A percentile compares a stretch with the other conserved stretches of the same genome.
Conservation (phyloP, 495 filamentous ascomycete genomes). For the Aspergillus diversus region DNA sequence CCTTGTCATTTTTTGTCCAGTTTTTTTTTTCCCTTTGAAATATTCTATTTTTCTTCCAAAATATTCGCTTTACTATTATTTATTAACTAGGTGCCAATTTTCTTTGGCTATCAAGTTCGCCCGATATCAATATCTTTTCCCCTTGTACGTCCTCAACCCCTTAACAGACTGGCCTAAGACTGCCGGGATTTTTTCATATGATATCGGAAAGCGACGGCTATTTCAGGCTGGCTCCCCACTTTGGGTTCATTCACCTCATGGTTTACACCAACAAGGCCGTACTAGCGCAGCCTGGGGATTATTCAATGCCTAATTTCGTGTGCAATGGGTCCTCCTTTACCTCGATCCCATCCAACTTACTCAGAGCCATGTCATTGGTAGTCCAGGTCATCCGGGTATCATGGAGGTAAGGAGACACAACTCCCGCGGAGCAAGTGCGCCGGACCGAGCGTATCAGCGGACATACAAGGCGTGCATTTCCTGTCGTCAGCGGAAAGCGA, state of each 20-base stretch:
- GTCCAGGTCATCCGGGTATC: slow-evolving; percentile 19
- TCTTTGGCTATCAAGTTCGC: no score
- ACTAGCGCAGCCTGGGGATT: background rate
- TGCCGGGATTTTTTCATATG: background rate
- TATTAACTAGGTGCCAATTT: no score
- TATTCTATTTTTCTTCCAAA: background rate
- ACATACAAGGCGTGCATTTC: slow-evolving; percentile 55
- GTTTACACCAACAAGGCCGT: background rate
- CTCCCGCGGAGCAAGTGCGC: slow-evolving; percentile 30
- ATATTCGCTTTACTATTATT: background rate
- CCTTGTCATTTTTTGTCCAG: slow-evolving; percentile 38
- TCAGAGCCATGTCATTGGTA: slow-evolving; percentile 26
- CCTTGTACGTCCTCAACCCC: no score
- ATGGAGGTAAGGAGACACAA: slow-evolving; percentile 44
- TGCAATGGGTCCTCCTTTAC: background rate
- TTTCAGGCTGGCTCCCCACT: background rate
- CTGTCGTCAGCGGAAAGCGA: slow-evolving; percentile 53
- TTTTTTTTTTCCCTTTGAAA: background rate
- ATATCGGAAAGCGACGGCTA: background rate
- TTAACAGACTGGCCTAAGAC: background rate
- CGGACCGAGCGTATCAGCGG: slow-evolving; percentile 48
- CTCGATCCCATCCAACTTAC: background rate
- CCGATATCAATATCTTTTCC: no score
- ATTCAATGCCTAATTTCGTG: background rate
- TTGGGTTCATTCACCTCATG: background rate